phyloP scores from a whole-genome alignment of 202 grass and related monocot species.

The Eragrostis tef region DNA sequence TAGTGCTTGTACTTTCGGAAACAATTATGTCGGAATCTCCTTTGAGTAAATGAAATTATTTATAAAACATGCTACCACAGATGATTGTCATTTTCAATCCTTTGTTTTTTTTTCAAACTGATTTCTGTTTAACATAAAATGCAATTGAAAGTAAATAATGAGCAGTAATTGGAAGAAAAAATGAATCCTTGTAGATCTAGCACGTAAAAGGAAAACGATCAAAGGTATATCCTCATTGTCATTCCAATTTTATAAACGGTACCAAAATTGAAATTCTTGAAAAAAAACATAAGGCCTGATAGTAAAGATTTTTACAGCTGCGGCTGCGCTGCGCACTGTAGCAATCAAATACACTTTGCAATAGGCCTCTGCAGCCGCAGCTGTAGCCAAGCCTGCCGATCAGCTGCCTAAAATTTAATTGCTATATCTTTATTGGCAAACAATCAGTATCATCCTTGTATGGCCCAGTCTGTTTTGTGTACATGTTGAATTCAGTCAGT shows the following conservation, averaged over 20 bases:
- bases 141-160: conserved; percentile 14
- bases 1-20: conserved; percentile 31
- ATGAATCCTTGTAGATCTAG: background rate
- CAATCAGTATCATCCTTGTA: conserved; percentile 13
- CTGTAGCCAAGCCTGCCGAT: no score
- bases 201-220: no score
- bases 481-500: conserved; percentile 10
- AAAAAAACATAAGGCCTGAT: no score
- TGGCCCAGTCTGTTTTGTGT: background rate
- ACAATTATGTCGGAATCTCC: conserved; percentile 28
- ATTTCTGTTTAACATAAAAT: conserved; percentile 21
- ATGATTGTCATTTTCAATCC: background rate
- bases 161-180: background rate
- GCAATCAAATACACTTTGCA: no score
- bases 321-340: no score
- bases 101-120: conserved; percentile 22
- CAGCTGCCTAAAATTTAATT: no score
- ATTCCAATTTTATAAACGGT: background rate
- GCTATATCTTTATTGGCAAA: background rate
- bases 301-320: no score
- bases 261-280: conserved; percentile 24
- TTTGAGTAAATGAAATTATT: background rate
- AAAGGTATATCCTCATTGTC: no score
- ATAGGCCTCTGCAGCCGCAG: no score
- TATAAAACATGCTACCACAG: conserved; percentile 3